Evolutionary conservation across 2,329 filamentous ascomycete species (phyloP).

Genomic region (Sclerotinia subarctica): DNA sequence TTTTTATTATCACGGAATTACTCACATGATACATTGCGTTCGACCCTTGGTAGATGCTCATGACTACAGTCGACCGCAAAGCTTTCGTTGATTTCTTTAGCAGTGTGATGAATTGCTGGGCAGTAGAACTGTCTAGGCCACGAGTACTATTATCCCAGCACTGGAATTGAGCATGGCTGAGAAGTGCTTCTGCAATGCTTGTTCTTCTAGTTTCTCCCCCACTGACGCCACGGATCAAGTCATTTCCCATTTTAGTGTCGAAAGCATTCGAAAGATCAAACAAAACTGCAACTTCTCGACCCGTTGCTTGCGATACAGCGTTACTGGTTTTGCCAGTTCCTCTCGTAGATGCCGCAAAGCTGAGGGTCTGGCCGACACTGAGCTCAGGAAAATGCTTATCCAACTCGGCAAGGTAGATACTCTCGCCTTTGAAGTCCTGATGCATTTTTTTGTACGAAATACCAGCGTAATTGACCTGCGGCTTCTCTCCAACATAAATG

Average conservation of each 20-base stretch:
- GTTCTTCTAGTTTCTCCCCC: conserved; percentile 74
- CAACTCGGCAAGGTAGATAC: conserved; percentile 61
- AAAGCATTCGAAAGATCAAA: conserved; percentile 70
- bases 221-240: conserved; percentile 62
- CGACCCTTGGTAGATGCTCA: no score
- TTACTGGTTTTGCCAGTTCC: background rate
- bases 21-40: no score
- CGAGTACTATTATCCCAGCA: conserved; percentile 75
- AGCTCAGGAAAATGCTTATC: conserved; percentile 72
- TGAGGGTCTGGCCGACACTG: conserved; percentile 67
- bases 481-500: conserved; percentile 47
- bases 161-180: conserved; percentile 54
- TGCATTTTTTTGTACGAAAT: conserved; percentile 17
- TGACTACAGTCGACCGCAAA: no score
- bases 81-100: no score
- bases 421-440: conserved; percentile 53
- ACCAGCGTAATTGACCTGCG: conserved; percentile 59
- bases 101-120: conserved; percentile 41
- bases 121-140: conserved; percentile 70
- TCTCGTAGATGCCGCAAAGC: conserved; percentile 63
- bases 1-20: conserved; percentile 49
- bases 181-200: conserved; percentile 71
- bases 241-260: conserved; percentile 69
- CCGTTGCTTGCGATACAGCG: conserved; percentile 12
- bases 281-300: conserved; percentile 61